A percentile compares a stretch with the other conserved stretches of the same genome.
Evolutionary conservation across 1,284 basidiomycete genomes (phyloP).

Genomic region (Grifola frondosa): DNA sequence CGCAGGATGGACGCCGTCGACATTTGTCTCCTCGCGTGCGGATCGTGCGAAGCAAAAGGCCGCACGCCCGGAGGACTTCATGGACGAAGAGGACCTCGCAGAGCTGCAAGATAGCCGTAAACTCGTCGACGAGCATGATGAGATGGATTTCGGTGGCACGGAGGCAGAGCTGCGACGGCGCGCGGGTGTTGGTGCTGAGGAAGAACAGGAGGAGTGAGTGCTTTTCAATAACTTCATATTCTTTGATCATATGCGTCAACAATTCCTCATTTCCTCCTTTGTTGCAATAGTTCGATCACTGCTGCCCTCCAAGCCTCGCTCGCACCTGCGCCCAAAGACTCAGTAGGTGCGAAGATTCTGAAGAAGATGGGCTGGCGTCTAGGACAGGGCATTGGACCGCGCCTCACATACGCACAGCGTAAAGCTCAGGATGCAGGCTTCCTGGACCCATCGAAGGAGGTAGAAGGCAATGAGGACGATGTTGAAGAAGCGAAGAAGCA

Average conservation of each 20-base stretch:
- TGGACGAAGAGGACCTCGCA: constrained; percentile 98
- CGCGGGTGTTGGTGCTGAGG: constrained; percentile 25
- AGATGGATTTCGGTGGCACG: constrained; percentile 68
- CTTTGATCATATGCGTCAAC: constrained; percentile 6
- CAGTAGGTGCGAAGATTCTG: constrained; percentile 78
- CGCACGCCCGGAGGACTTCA: constrained; percentile 85
- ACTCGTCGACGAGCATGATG: constrained; percentile 74
- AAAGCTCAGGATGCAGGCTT: constrained; percentile 62
- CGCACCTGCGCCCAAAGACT: constrained; percentile 64
- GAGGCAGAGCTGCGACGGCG: constrained; percentile 44
- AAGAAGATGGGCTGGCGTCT: constrained; percentile 95
- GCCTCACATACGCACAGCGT: constrained; percentile 78
- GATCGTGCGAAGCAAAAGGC: constrained; percentile 67
- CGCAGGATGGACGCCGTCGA: constrained; percentile 89
- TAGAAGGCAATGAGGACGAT: constrained; percentile 45
- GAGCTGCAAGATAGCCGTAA: constrained; percentile 73
- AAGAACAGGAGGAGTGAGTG: constrained; percentile 63
- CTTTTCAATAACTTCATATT: too few relatives aligned
- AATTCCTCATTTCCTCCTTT: not conserved
- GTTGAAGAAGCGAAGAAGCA: constrained; percentile 84
- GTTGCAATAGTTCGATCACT: constrained; percentile 52
- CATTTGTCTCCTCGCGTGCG: constrained; percentile 84
- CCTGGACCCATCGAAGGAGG: constrained; percentile 32
- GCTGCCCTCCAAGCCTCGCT: constrained; percentile 59
- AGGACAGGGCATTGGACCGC: constrained; percentile 91